Conservation (phyloP, 108 stramenopile genomes). For the Pseudonitzschia delicatissima region DNA sequence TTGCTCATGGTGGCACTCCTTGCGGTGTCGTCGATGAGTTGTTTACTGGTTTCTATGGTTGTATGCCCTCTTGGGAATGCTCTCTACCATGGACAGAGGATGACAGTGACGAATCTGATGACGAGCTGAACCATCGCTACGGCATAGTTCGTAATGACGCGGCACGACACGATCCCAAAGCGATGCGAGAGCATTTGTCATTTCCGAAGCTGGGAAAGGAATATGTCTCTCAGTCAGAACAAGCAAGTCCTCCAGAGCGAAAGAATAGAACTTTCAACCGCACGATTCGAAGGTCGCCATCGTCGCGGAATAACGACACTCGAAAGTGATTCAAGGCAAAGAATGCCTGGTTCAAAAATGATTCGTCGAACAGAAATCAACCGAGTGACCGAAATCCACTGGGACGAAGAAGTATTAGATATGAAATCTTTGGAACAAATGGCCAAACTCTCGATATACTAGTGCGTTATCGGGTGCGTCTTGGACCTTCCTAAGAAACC, state of each 20-base stretch:
- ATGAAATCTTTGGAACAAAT: constrained; percentile 6
- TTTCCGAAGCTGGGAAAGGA: constrained; percentile 18
- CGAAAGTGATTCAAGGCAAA: constrained; percentile 12
- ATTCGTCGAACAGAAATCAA: constrained; percentile 9
- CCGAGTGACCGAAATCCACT: constrained; percentile 19
- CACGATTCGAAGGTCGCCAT: constrained; percentile 8
- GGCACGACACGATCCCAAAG: not conserved
- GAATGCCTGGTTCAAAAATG: constrained; percentile 10
- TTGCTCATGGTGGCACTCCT: not conserved
- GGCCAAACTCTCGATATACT: constrained; percentile 16
- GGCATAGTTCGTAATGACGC: not conserved
- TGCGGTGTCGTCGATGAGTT: constrained; percentile 11
- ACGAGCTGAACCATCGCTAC: not conserved
- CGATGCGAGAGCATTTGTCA: constrained; percentile 11
- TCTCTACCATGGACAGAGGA: constrained; percentile 15
- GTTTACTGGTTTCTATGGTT: not conserved
- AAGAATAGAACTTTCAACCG: not conserved
- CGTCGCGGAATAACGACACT: constrained; percentile 6
- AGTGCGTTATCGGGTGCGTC: no score
- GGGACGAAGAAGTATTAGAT: constrained; percentile 24
- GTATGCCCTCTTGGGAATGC: constrained; percentile 11
- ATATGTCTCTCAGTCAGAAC: not conserved
- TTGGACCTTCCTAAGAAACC: no score
- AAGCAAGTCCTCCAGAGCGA: not conserved
- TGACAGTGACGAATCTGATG: not conserved